Base-by-base conservation (phyloP, 108 stramenopile genomes). In the Nitzschia sp. region DNA sequence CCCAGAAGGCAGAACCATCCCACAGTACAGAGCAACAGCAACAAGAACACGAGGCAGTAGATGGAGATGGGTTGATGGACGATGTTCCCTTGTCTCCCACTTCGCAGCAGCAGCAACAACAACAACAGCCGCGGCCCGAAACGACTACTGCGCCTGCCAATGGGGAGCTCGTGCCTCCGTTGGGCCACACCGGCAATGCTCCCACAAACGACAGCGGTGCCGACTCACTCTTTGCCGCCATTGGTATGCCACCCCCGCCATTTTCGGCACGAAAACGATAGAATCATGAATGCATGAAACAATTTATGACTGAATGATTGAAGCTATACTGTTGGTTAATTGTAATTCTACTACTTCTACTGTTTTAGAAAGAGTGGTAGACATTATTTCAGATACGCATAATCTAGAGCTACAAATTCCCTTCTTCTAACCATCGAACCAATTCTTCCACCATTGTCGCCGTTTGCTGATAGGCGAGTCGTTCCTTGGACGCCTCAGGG, bases 401-500 rank as follows among this genome's bases (percentile, higher is more conserved):
- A n/a, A n/a, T n/a, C n/a, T n/a, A n/a, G n/a, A 11, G 22, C 31
- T 80, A 85, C 45, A 85, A 53, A 69, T 78, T 80, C 26, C 83
- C 84, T 58, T 86, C 89, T 64, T 93, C 92, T 62, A 93, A 55
- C 92, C 92, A 93, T 63, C 63, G 68, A 3, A 85, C 72, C 66
- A 93, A 53, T 30, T 78, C 87, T 30, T 90, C 86, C 6, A 90
- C 87, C n/a, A 82, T 86, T 21, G 46, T 66, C 44, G 78, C 76
- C 2, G 82, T 78, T 48, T 78, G 53, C 6, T n/a, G 27, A 45
- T 86, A 86, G 9, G 71, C 46, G 63, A 86, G 58, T 36, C 62
- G 41, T 31, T 83, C 74, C 27, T 79, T 68, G 4, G 85, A 82
- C 30, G 80, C 68, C 19, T 88, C 80, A 3, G 66, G 61, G 19